Conservation (phyloP, 495 filamentous ascomycete genomes). For the Aspergillus kassunensis region DNA sequence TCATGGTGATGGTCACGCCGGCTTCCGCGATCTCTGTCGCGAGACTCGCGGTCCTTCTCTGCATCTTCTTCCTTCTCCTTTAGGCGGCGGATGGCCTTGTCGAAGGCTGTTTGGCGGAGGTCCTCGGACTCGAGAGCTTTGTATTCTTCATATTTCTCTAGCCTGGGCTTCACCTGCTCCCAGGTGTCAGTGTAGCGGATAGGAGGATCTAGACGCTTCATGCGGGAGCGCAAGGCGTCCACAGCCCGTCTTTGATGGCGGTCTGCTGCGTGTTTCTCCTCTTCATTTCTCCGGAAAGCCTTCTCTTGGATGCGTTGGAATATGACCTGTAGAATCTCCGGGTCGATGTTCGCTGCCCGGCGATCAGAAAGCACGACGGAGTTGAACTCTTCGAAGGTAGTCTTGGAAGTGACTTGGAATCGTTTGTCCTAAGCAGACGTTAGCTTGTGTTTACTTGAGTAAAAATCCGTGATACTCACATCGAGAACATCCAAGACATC, state of each 20-base stretch:
- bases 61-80: slow-evolving; percentile 85
- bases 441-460: slow-evolving; percentile 18
- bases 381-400: slow-evolving; percentile 82
- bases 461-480: slow-evolving; percentile 47
- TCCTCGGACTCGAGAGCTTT: slow-evolving; percentile 77
- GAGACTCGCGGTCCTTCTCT: slow-evolving; percentile 63
- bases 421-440: slow-evolving; percentile 65
- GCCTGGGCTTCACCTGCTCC: slow-evolving; percentile 72
- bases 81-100: slow-evolving; percentile 85
- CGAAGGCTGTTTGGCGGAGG: slow-evolving; percentile 76
- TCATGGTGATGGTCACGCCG: slow-evolving; percentile 43
- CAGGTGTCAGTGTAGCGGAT: slow-evolving; percentile 73
- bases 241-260: slow-evolving; percentile 80
- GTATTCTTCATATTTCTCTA: slow-evolving; percentile 81
- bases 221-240: slow-evolving; percentile 78
- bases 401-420: slow-evolving; percentile 82
- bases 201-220: slow-evolving; percentile 90
- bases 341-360: slow-evolving; percentile 77
- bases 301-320: slow-evolving; percentile 86
- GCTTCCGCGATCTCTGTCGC: slow-evolving; percentile 49
- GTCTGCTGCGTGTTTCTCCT: slow-evolving; percentile 78
- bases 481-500: slow-evolving; percentile 87
- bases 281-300: slow-evolving; percentile 68
- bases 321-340: slow-evolving; percentile 68
- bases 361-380: slow-evolving; percentile 72